Conservation (phyloP, 306 rosid genomes). For the Quillaja saponaria region DNA sequence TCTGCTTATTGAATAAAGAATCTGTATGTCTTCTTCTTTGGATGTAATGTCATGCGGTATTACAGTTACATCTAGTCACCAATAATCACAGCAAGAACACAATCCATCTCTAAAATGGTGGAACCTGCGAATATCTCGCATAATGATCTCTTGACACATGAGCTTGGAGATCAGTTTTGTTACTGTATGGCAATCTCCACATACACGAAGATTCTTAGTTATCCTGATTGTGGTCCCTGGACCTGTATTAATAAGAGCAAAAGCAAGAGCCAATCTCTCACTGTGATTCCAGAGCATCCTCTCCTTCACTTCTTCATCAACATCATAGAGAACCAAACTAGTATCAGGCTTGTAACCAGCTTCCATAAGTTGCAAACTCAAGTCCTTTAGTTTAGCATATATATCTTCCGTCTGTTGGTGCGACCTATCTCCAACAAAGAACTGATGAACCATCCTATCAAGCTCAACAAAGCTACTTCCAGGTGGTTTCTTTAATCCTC, state of each 20-base stretch:
- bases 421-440: slow-evolving; percentile 55
- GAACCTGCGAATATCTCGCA: slow-evolving; percentile 61
- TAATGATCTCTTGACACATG: slow-evolving; percentile 43
- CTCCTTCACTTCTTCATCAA: slow-evolving; percentile 57
- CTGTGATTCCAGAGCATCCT: slow-evolving; percentile 68
- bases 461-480: slow-evolving; percentile 59
- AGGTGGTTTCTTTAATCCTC: slow-evolving; percentile 50
- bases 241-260: slow-evolving; percentile 49
- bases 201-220: slow-evolving; percentile 63
- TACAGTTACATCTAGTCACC: slow-evolving; percentile 40
- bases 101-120: slow-evolving; percentile 54
- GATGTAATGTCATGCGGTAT: slow-evolving; percentile 1
- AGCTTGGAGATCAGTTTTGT: slow-evolving; percentile 53
- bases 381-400: slow-evolving; percentile 45
- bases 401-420: slow-evolving; percentile 49
- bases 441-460: slow-evolving; percentile 55
- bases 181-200: too few species aligned
- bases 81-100: slow-evolving; percentile 62
- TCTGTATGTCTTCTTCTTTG: slow-evolving; percentile 9
- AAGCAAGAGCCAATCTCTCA: slow-evolving; percentile 60
- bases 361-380: slow-evolving; percentile 51
- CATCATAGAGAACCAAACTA: slow-evolving; percentile 55
- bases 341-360: slow-evolving; percentile 66
- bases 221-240: slow-evolving; percentile 54
- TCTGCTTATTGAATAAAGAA: slow-evolving; percentile 18